Conservation (phyloP, 2,329 filamentous ascomycete genomes). For the Xylaria sp. region DNA sequence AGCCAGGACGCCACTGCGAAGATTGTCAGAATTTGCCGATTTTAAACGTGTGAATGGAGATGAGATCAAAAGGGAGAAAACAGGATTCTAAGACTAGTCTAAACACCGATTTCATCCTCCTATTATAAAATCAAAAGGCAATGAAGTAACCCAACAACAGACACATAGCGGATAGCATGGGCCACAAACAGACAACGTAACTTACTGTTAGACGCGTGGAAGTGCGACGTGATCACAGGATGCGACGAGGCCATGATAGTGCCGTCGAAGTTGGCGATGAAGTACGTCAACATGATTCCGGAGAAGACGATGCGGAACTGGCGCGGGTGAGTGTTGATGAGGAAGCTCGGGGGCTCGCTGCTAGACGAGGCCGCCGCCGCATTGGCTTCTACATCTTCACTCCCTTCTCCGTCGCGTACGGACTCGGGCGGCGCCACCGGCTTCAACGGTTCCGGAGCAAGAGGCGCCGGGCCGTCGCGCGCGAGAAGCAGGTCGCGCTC, state of each 20-base stretch:
- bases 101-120: too few relatives aligned
- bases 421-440: not conserved
- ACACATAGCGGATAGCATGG: not conserved
- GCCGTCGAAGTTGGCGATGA: conserved; percentile 75
- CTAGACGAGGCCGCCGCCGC: too few relatives aligned
- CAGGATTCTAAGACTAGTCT: too few relatives aligned
- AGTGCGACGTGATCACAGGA: conserved; percentile 84
- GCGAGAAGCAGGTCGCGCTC: conserved; percentile 14
- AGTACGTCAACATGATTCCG: conserved; percentile 67
- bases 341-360: conserved; percentile 45
- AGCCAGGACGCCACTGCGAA: conserved; percentile 75
- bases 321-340: conserved; percentile 59
- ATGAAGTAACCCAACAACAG: not conserved
- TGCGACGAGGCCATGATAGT: conserved; percentile 86
- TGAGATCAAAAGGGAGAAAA: too few relatives aligned
- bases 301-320: conserved; percentile 73
- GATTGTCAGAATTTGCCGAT: too few relatives aligned
- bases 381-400: conserved; percentile 18
- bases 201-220: conserved; percentile 74
- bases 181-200: not conserved
- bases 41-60: too few relatives aligned
- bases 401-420: not conserved
- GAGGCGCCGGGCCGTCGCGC: conserved; percentile 1
- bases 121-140: not conserved
- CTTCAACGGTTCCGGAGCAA: conserved; percentile 14